phyloP scores from a whole-genome alignment of 345 rosid species.

The Microthlaspi erraticum region DNA sequence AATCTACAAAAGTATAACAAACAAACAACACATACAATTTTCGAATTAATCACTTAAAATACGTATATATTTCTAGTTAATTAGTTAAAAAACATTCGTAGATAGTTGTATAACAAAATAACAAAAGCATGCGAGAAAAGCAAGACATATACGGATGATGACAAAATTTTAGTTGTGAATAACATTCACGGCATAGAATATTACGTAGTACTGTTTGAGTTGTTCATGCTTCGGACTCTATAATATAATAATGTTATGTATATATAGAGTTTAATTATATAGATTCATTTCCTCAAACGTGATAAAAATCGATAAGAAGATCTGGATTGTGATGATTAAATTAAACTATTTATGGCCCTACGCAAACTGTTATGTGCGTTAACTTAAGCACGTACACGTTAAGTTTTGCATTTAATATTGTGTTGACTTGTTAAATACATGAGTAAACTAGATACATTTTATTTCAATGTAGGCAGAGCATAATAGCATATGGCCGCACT shows the following conservation, averaged over 20 bases:
- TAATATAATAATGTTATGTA: not conserved
- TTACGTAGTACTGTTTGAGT: slow-evolving; percentile 17
- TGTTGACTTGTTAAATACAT: slow-evolving; percentile 18
- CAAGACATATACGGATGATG: not conserved
- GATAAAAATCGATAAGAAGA: slow-evolving; percentile 14
- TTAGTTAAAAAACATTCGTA: not conserved
- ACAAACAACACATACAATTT: not conserved
- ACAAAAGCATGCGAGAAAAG: not conserved
- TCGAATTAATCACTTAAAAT: not conserved
- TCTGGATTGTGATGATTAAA: slow-evolving; percentile 14
- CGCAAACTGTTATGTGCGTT: slow-evolving; percentile 8
- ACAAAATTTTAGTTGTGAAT: not conserved
- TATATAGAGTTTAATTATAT: not conserved
- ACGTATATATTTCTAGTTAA: not conserved
- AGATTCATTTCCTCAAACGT: slow-evolving; percentile 8
- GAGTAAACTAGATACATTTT: not conserved
- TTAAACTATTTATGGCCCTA: slow-evolving; percentile 25
- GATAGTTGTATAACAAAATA: not conserved
- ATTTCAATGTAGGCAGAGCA: slow-evolving; percentile 24
- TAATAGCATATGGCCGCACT: slow-evolving; percentile 1
- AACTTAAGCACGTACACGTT: slow-evolving; percentile 35
- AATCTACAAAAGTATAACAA: not conserved
- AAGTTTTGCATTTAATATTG: slow-evolving; percentile 32
- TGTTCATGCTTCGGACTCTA: slow-evolving; percentile 18
- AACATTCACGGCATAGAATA: not conserved